Conservation (phyloP, 805 yeast species). For the Ogataea siamensis region DNA sequence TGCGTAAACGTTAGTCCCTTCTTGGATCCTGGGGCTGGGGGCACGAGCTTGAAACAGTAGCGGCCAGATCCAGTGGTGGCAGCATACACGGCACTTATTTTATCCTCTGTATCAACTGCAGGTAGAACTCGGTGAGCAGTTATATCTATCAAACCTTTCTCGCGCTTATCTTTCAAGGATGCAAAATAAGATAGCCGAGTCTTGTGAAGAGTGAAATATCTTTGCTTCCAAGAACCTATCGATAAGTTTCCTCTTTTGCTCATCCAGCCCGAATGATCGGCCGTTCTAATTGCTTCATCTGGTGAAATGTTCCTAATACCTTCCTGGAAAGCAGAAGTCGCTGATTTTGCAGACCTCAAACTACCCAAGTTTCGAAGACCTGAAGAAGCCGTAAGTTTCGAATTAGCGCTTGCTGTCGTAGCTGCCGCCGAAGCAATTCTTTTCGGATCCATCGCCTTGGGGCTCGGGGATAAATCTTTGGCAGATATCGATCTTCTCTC, state of each 20-base stretch:
- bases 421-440: constrained; percentile 41
- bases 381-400: constrained; percentile 15
- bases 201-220: constrained; percentile 85
- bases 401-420: constrained; percentile 39
- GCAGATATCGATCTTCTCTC: constrained; percentile 54
- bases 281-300: constrained; percentile 69
- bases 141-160: constrained; percentile 91
- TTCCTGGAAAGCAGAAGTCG: constrained; percentile 80
- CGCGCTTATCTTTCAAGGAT: constrained; percentile 72
- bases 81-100: constrained; percentile 76
- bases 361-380: constrained; percentile 42
- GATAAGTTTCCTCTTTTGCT: constrained; percentile 83
- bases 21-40: constrained; percentile 96
- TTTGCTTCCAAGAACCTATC: constrained; percentile 86
- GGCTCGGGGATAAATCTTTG: constrained; percentile 35
- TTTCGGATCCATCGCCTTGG: constrained; percentile 31
- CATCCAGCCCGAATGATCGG: constrained; percentile 93
- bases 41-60: constrained; percentile 85
- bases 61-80: constrained; percentile 94
- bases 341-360: constrained; percentile 48
- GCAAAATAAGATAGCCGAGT: constrained; percentile 89
- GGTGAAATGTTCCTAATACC: constrained; percentile 80
- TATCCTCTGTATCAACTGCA: constrained; percentile 74
- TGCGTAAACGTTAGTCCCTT: constrained; percentile 96
- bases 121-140: constrained; percentile 92